These are phyloP conservation scores for Fusarium liriodendri DNA, from an alignment of 2,329 filamentous ascomycete genomes.

Conservation along the genomic window DNA sequence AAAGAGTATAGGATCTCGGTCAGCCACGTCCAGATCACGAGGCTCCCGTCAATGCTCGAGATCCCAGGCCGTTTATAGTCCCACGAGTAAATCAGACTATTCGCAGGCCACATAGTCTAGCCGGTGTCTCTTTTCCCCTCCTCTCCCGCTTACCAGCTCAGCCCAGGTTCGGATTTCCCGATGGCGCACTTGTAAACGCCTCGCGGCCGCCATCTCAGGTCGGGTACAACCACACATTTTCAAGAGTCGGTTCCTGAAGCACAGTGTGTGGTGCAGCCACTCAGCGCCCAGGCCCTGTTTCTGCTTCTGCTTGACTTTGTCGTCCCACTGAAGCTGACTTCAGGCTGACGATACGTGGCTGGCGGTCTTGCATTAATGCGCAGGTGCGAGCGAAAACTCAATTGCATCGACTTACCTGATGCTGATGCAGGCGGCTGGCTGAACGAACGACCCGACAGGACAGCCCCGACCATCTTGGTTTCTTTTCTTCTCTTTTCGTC, in stretches of 20 bases:
- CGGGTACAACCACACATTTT: conserved; percentile 33
- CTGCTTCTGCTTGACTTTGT: conserved; percentile 13
- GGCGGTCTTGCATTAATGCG: neutral
- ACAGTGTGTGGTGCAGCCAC: conserved; percentile 27
- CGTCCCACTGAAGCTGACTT: conserved; percentile 32
- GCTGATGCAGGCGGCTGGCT: conserved; percentile 20
- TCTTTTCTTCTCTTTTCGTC: neutral
- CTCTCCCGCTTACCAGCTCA: conserved; percentile 7
- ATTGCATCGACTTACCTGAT: neutral
- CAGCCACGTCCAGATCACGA: conserved; percentile 30
- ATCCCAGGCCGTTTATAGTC: conserved; percentile 5
- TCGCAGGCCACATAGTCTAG: neutral
- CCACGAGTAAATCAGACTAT: conserved; percentile 9
- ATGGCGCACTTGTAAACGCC: conserved; percentile 17
- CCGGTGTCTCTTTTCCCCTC: neutral
- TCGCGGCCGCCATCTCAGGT: conserved; percentile 8
- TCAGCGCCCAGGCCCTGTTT: conserved; percentile 9
- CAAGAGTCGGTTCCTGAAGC: conserved; percentile 1
- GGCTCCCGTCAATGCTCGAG: neutral
- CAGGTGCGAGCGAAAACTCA: conserved; percentile 19
- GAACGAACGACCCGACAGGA: neutral
- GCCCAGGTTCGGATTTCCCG: conserved; percentile 9
- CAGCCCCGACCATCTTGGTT: neutral
- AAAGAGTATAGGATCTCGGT: conserved; percentile 25
- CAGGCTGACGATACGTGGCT: conserved; percentile 37